A percentile compares a stretch with the other conserved stretches of the same genome.
phyloP scores from a whole-genome alignment of 23 red algal species.

The Gracilaria vermiculophylla region DNA sequence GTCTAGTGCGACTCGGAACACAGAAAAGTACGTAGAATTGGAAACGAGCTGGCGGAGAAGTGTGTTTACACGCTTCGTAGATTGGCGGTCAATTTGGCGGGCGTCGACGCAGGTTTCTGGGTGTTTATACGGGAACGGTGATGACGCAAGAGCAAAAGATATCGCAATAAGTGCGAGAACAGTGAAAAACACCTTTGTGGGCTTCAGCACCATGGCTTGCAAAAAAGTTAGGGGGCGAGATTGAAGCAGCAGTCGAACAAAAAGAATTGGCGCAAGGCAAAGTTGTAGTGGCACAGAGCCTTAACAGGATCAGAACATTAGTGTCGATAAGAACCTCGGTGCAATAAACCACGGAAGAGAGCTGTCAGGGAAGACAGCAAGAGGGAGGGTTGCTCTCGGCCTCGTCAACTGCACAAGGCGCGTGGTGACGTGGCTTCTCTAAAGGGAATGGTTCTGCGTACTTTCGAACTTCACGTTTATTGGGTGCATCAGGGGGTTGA shows the following conservation, averaged over 20 bases:
- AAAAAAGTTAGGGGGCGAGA: not conserved
- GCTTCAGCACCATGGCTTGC: not conserved
- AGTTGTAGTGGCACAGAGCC: no score
- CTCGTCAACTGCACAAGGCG: no score
- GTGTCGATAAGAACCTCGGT: no score
- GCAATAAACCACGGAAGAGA: no score
- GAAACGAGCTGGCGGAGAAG: slow-evolving; percentile 17
- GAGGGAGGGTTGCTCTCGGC: no score
- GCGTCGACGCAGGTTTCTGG: slow-evolving; percentile 29
- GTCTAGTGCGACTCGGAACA: slow-evolving; percentile 83
- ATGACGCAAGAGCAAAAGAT: not conserved
- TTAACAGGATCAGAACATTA: no score
- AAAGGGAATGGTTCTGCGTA: not conserved
- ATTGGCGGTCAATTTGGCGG: slow-evolving; percentile 5
- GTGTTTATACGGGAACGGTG: not conserved
- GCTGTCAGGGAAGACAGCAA: no score
- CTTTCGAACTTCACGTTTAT: not conserved
- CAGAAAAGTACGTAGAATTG: slow-evolving; percentile 79
- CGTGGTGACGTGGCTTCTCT: not conserved
- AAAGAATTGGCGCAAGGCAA: not conserved
- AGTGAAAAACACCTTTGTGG: not conserved
- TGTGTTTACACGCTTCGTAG: slow-evolving; percentile 4
- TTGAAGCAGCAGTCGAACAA: not conserved
- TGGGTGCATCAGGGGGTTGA: not conserved
- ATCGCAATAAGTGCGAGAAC: not conserved